Base-by-base conservation (phyloP, 805 yeast species). In the Saturnispora quitensis region DNA sequence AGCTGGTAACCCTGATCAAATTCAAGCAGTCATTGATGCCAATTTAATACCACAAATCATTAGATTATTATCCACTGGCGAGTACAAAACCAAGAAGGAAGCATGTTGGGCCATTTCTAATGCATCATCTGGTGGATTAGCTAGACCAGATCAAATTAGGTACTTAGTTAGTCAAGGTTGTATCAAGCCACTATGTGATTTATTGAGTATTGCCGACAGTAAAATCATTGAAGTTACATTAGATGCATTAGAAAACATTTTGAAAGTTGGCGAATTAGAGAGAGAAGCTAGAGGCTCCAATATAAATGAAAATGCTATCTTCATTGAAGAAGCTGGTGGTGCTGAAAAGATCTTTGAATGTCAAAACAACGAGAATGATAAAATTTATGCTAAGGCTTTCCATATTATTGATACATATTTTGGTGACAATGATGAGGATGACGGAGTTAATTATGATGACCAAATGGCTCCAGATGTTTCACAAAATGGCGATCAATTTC, bases 91-190 rank as follows among this genome's bases (percentile, higher is more conserved):
- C 35, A 87, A 87, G 68, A 93, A 91, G 70, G 99, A 93, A 74
- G 99, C 99, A 3, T 91, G 98, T 76, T 93, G 99, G 99, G 98
- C 98, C 35, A 86, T 93, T 59, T 89, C 97, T 28, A 93, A 93
- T 67, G 98, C 99, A 38, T 87, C 97, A 17, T 86, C 97, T 9
- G 98, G 98, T 61, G 98, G 97, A 22, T 76, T 89, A 61, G 74
- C 84, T 43, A 85, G 82, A 68, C 98, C 98, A 7, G 96, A 89
- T 55, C 96, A 90, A 68, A 90, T 93, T 61, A 80, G 91, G 63
- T 93, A 89, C 70, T 78, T 93, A 59, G 99, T 93, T 35, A 74
- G 76, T 58, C 98, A 93, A 73, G 99, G 97, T 47, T 89, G 97
- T 72, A 90, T 93, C 70, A 91, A 90, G 73, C 98, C 99, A 36